A percentile compares a stretch with the other conserved stretches of the same genome.
Evolutionary conservation across 2,329 filamentous ascomycete species (phyloP).

Genomic region (Calonectria henricotiae): DNA sequence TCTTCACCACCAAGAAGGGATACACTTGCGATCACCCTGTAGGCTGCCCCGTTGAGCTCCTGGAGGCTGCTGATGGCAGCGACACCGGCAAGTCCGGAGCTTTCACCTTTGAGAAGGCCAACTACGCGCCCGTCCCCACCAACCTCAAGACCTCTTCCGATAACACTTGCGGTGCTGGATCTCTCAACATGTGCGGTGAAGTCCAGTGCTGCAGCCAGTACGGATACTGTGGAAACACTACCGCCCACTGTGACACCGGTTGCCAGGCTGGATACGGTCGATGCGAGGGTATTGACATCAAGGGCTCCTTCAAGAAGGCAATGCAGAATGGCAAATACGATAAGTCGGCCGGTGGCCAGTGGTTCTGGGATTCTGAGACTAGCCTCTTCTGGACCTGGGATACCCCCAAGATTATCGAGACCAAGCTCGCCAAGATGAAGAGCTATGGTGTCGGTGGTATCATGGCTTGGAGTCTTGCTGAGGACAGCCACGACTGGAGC

Average conservation of each 20-base stretch:
- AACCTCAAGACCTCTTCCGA: conserved; percentile 44
- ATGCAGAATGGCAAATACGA: conserved; percentile 61
- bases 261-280: conserved; percentile 45
- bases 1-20: conserved; percentile 71
- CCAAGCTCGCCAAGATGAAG: conserved; percentile 66
- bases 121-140: conserved; percentile 45
- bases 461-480: conserved; percentile 70
- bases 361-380: conserved; percentile 67
- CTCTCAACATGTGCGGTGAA: conserved; percentile 41
- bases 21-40: conserved; percentile 65
- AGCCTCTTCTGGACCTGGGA: conserved; percentile 73
- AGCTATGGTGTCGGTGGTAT: conserved; percentile 65
- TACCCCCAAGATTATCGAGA: conserved; percentile 63
- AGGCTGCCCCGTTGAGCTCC: conserved; percentile 72
- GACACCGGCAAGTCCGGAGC: conserved; percentile 70
- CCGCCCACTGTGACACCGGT: conserved; percentile 45
- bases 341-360: conserved; percentile 68
- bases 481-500: conserved; percentile 64
- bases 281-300: conserved; percentile 46
- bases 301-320: conserved; percentile 60
- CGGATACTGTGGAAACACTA: conserved; percentile 45
- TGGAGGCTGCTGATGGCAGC: conserved; percentile 74
- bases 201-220: conserved; percentile 44
- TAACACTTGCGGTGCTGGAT: conserved; percentile 44
- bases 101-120: conserved; percentile 59